Conservation (phyloP, 805 yeast genomes). For the Groenewaldozyma tartarivorans region DNA sequence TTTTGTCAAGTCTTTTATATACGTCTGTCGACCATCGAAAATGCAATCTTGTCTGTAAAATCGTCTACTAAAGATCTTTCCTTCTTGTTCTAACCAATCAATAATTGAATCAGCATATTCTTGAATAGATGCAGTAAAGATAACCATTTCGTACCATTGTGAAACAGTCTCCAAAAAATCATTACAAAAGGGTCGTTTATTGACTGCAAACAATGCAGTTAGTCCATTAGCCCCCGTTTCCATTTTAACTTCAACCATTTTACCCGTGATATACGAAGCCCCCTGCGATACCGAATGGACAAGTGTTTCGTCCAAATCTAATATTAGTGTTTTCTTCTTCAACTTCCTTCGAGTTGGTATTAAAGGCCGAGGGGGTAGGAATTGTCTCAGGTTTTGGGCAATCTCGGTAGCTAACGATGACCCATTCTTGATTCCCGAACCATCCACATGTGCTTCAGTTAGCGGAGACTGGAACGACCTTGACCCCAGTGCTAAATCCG, state of each 20-base stretch:
- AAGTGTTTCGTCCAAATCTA: constrained; percentile 90
- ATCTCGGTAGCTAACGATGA: neutral
- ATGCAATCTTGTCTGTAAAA: constrained; percentile 76
- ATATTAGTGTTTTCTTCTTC: constrained; percentile 56
- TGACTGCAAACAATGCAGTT: constrained; percentile 79
- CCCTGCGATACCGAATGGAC: constrained; percentile 81
- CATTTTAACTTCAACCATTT: constrained; percentile 74
- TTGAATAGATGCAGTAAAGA: constrained; percentile 89
- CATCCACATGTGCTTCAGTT: neutral
- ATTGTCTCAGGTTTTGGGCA: neutral
- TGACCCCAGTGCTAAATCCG: neutral
- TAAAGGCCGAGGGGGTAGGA: constrained; percentile 17
- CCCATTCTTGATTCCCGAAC: neutral
- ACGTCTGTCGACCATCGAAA: constrained; percentile 63
- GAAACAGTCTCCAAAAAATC: constrained; percentile 67
- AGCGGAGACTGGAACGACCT: neutral
- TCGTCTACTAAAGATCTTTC: constrained; percentile 45
- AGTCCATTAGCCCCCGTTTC: constrained; percentile 38
- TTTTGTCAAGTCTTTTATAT: constrained; percentile 61
- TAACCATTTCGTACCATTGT: constrained; percentile 80
- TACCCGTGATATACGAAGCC: constrained; percentile 35
- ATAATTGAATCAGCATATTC: constrained; percentile 97
- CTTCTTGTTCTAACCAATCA: constrained; percentile 74
- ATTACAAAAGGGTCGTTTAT: constrained; percentile 88
- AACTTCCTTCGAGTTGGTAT: constrained; percentile 12